Conservation (phyloP, 345 rosid species). For the Gossypium raimondii region DNA sequence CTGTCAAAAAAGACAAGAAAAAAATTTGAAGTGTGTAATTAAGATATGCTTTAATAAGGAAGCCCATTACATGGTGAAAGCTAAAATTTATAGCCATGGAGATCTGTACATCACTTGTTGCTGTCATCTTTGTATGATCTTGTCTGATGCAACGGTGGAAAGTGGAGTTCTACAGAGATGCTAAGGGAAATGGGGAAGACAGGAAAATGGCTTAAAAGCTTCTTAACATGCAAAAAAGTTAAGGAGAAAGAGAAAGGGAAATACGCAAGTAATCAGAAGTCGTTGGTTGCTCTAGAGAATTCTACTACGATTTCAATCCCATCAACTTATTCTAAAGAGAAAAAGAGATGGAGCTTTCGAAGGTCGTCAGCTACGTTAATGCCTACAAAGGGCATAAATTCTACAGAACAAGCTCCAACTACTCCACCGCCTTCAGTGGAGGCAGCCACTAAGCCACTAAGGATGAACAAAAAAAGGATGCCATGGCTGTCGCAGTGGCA, state of each 20-base stretch:
- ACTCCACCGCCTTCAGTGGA: constrained; percentile 18
- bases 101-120: constrained; percentile 19
- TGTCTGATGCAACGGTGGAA: constrained; percentile 17
- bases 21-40: no score
- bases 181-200: constrained; percentile 65
- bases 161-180: constrained; percentile 18
- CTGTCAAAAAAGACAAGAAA: constrained; percentile 23
- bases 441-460: constrained; percentile 23
- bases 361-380: constrained; percentile 64
- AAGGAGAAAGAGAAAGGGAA: constrained; percentile 38
- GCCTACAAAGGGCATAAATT: constrained; percentile 29
- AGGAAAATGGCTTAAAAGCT: constrained; percentile 69
- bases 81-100: constrained; percentile 5
- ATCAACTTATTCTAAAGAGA: constrained; percentile 71
- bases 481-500: constrained; percentile 46
- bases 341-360: constrained; percentile 83
- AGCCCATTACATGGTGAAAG: constrained; percentile 8
- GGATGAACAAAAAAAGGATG: constrained; percentile 44
- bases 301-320: constrained; percentile 40
- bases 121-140: constrained; percentile 21
- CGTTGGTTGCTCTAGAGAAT: constrained; percentile 27
- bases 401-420: constrained; percentile 24
- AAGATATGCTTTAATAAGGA: background rate
- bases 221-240: constrained; percentile 72
- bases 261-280: constrained; percentile 19